Evolutionary conservation across 2,329 filamentous ascomycete species (phyloP).

Genomic region (Botrytis fragariae): DNA sequence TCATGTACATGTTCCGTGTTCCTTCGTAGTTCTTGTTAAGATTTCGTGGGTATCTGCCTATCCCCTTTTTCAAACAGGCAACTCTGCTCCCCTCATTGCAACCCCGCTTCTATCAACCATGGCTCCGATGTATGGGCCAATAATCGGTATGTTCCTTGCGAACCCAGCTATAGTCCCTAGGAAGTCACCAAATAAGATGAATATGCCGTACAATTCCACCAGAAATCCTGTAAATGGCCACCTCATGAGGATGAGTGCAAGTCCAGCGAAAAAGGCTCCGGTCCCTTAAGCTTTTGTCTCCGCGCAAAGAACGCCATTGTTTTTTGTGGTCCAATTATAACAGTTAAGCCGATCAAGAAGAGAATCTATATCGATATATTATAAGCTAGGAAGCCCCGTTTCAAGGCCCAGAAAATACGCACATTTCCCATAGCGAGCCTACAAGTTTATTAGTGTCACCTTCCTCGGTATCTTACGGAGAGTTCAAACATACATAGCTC

Average conservation of each 20-base stretch:
- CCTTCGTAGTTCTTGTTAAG: conserved; percentile 1
- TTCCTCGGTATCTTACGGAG: neutral
- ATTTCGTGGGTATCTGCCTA: neutral
- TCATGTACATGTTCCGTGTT: neutral
- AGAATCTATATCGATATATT: conserved; percentile 65
- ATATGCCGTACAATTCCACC: conserved; percentile 88
- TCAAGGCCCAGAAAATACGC: conserved; percentile 4
- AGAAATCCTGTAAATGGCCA: conserved; percentile 92
- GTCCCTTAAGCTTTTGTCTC: conserved; percentile 87
- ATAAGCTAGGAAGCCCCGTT: conserved; percentile 45
- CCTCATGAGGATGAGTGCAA: conserved; percentile 79
- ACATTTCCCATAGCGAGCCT: conserved; percentile 95
- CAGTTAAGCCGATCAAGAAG: conserved; percentile 92
- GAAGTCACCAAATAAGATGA: conserved; percentile 94
- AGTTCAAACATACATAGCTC: conserved; percentile 70
- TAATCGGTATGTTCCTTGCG: conserved; percentile 75
- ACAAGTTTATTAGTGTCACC: neutral
- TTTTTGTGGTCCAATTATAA: conserved; percentile 91
- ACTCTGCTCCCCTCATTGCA: conserved; percentile 68
- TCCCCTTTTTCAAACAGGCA: conserved; percentile 61
- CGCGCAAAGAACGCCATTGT: conserved; percentile 93
- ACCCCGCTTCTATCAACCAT: conserved; percentile 69
- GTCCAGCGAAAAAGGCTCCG: conserved; percentile 79
- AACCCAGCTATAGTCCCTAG: conserved; percentile 89
- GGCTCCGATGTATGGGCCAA: conserved; percentile 81